phyloP scores from a whole-genome alignment of 2,329 filamentous ascomycete genomes.

The Pseudocercospora fuligena region DNA sequence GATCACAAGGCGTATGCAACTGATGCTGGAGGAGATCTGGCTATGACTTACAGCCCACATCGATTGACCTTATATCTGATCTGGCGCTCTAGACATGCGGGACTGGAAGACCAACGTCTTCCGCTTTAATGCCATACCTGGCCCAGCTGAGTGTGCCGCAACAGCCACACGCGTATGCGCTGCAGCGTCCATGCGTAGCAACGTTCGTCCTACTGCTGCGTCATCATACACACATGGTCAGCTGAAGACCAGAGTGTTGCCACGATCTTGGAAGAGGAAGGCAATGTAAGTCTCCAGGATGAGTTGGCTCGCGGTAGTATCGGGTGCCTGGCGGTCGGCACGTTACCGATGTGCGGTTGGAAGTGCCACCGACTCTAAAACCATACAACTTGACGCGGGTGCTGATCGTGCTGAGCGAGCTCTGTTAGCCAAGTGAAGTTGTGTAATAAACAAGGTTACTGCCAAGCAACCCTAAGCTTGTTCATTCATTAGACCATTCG shows the following conservation, averaged over 20 bases:
- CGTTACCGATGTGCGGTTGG: not conserved
- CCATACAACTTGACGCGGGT: not conserved
- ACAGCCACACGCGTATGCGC: not conserved
- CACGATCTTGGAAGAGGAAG: not conserved
- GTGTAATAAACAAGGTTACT: not conserved
- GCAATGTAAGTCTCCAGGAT: not conserved
- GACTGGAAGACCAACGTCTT: not conserved
- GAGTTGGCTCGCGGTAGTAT: not conserved
- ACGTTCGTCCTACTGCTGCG: not conserved
- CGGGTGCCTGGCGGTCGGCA: not conserved
- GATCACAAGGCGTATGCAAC: not conserved
- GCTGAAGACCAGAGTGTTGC: not conserved
- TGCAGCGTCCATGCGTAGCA: not conserved
- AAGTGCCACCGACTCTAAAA: not conserved
- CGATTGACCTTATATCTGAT: not conserved
- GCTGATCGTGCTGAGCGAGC: not conserved
- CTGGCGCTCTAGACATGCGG: not conserved
- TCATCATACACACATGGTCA: not conserved
- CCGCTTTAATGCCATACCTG: not conserved
- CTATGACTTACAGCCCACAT: not conserved
- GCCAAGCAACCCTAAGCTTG: not conserved
- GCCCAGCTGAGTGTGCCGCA: not conserved
- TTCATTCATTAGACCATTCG: not conserved
- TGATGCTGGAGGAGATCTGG: not conserved
- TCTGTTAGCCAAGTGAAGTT: not conserved